phyloP scores from a whole-genome alignment of 352 stramenopile genomes.

The Globisporangium alternatum region DNA sequence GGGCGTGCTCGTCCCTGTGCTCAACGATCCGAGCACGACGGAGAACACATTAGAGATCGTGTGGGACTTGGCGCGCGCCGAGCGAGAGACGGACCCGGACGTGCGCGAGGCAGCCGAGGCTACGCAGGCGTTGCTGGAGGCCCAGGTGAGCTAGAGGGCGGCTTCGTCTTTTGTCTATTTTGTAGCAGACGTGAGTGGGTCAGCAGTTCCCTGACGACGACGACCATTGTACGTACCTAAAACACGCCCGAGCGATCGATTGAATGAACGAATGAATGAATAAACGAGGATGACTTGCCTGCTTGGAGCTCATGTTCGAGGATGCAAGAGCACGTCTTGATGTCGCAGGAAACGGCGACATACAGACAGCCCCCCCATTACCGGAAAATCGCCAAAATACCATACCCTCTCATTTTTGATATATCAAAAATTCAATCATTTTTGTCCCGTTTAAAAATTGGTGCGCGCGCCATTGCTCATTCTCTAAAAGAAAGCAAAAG shows the following conservation, averaged over 20 bases:
- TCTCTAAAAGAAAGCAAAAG: conserved; percentile 1
- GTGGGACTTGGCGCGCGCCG: conserved; percentile 46
- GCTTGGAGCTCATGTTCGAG: too few species aligned
- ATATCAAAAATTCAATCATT: conserved; percentile 7
- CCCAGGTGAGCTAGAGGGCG: conserved; percentile 34
- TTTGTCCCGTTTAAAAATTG: conserved; percentile 1
- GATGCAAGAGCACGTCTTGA: too few species aligned
- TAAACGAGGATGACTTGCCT: not conserved
- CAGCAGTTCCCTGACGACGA: conserved; percentile 1
- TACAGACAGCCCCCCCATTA: conserved; percentile 4
- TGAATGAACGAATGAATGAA: conserved; percentile 2
- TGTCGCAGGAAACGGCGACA: not conserved
- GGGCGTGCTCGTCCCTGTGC: conserved; percentile 51
- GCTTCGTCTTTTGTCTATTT: conserved; percentile 16
- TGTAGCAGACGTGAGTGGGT: conserved; percentile 14
- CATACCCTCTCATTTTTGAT: conserved; percentile 7
- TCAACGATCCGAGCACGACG: conserved; percentile 65
- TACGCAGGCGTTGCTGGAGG: conserved; percentile 54
- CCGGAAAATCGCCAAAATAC: conserved; percentile 4
- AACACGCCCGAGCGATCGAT: not conserved
- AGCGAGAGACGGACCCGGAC: conserved; percentile 70
- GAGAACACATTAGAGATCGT: conserved; percentile 78
- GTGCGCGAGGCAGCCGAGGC: conserved; percentile 67
- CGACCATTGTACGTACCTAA: conserved; percentile 7
- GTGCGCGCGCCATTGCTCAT: not conserved